Percentiles rank a stretch among this genome's conserved stretches.
These are phyloP conservation scores for Sporothrix schenckii DNA, from an alignment of 2,329 filamentous ascomycete genomes.

Conservation along the genomic window DNA sequence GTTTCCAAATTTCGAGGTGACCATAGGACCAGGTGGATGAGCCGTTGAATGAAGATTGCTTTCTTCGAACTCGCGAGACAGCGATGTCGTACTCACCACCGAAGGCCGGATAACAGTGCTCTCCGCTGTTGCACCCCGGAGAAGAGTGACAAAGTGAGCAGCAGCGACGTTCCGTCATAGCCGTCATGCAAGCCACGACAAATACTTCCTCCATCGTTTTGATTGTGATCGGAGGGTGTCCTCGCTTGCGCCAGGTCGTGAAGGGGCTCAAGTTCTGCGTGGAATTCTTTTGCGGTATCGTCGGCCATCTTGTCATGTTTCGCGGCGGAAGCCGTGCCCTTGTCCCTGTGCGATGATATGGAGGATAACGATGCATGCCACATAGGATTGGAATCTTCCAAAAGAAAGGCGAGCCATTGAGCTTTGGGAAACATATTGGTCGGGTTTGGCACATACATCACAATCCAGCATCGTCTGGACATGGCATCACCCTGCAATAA, in stretches of 20 bases:
- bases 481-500: constrained; percentile 37
- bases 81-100: constrained; percentile 4
- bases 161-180: constrained; percentile 25
- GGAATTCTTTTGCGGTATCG: constrained; percentile 28
- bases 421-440: neutral
- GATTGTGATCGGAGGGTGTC: neutral
- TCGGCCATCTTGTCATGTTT: constrained; percentile 37
- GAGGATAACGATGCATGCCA: constrained; percentile 41
- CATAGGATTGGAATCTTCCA: constrained; percentile 42
- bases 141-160: constrained; percentile 33
- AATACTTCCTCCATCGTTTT: neutral
- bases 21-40: too few relatives aligned
- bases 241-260: constrained; percentile 26
- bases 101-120: constrained; percentile 13
- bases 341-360: constrained; percentile 42
- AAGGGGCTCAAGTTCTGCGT: constrained; percentile 31
- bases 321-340: constrained; percentile 38
- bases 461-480: constrained; percentile 41
- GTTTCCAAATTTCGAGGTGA: neutral
- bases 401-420: neutral
- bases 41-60: neutral
- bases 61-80: neutral
- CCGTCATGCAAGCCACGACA: neutral
- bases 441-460: constrained; percentile 38
- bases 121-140: constrained; percentile 4